Evolutionary conservation across 345 rosid genomes (phyloP).

Genomic region (Eucalyptus cloeziana): DNA sequence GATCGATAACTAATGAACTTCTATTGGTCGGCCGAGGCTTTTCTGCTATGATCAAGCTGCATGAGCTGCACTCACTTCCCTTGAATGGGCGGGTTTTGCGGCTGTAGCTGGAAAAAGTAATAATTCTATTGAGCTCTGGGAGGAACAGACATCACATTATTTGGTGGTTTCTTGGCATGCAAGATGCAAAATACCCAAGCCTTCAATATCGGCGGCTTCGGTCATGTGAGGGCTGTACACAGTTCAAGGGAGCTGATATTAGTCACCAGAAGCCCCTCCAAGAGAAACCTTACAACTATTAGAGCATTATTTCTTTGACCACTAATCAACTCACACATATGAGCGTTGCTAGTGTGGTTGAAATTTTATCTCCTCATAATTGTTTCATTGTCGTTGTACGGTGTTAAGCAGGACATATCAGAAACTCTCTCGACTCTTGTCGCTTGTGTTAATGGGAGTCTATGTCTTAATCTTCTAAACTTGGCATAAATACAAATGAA

Average conservation of each 20-base stretch:
- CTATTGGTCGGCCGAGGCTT: not conserved
- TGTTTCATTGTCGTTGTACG: not conserved
- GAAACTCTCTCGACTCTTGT: not conserved
- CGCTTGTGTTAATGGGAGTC: not conserved
- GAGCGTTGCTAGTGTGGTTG: not conserved
- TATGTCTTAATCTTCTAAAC: not conserved
- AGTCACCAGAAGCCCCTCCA: not conserved
- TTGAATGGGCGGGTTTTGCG: not conserved
- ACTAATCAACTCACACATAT: not conserved
- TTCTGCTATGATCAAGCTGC: not conserved
- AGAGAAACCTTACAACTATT: not conserved
- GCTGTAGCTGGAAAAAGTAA: not conserved
- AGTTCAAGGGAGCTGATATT: not conserved
- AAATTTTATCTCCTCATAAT: not conserved
- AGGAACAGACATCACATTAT: not conserved
- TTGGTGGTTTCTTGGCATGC: not conserved
- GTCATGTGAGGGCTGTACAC: not conserved
- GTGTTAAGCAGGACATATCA: not conserved
- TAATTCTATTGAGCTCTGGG: not conserved
- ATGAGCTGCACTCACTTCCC: not conserved
- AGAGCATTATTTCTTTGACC: not conserved
- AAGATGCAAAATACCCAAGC: not conserved
- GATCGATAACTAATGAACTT: not conserved
- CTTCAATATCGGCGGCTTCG: not conserved
- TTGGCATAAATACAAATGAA: not conserved